Base-by-base conservation (phyloP, 2,329 filamentous ascomycete species). In the Trichoderma atrobrunneum region DNA sequence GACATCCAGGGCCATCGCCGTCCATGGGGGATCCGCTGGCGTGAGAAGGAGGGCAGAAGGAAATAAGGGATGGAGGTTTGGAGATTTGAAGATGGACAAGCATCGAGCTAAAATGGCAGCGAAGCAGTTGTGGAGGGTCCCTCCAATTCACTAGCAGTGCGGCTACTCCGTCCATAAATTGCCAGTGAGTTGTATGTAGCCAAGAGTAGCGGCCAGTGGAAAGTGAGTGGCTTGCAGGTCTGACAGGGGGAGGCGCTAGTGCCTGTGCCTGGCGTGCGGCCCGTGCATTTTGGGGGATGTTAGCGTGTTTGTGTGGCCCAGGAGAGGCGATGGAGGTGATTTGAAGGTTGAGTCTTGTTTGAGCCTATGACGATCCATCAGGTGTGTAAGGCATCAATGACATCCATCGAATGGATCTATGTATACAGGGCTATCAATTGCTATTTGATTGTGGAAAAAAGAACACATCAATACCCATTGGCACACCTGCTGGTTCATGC, bases 131-230 rank as follows among this genome's bases (percentile, higher is more conserved):
- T 18, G 36, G 56, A 48, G 28, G 62, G 36, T 39, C 36, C 36
- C 36, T 34, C 57, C n/a, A 32, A 30, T n/a, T 30, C 57, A 60
- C 57, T 60, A 60, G 26, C 48, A 34, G 28, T 57, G 63, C 63
- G 63, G 63, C 63, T 66, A 57, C 63, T 56, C 63, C 63, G 63
- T 66, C 34, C 34, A 36, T 36, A 66, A 66, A 56, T 56, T 30
- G 43, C 7, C 26, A 28, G 57, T 60, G 57, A 36, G 34, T 36
- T 36, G 34, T 6, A 7, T 3, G 34, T 16, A 36, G 34, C 34
- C 34, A 36, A 36, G 34, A 36, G 34, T 36, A 56, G 48, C 30
- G 30, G 63, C 63, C 63, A 39, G 36, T 39, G 18, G 36, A 8
- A 10, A 10, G 63, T 32, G 48, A 54, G 63, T 57, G 30, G 63